Percentiles rank a stretch among this genome's conserved stretches.
These are phyloP conservation scores for Vicia faba DNA, from an alignment of 306 rosid genomes.

Conservation along the genomic window DNA sequence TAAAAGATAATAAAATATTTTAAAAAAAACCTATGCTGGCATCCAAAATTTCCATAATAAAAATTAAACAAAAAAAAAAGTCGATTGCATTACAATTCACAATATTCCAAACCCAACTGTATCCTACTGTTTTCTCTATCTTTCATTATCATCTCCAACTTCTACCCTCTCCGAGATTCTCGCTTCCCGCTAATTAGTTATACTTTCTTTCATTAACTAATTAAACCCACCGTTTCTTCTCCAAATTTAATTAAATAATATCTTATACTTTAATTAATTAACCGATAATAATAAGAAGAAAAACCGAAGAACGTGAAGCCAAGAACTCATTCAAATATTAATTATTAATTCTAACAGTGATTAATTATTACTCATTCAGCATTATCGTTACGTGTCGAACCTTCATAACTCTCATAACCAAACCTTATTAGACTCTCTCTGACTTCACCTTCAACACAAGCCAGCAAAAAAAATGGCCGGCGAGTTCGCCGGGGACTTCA, in stretches of 20 bases:
- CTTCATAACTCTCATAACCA: constrained; percentile 30
- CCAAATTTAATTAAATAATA: neutral
- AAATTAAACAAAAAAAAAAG: neutral
- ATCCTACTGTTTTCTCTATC: constrained; percentile 37
- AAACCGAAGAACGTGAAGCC: constrained; percentile 43
- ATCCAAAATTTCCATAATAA: neutral
- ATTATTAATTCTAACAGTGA: constrained; percentile 10
- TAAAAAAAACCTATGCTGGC: neutral
- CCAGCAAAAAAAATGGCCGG: constrained; percentile 61
- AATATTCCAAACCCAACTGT: constrained; percentile 70
- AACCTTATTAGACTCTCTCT: constrained; percentile 36
- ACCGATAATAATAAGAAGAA: neutral
- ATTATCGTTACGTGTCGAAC: constrained; percentile 35
- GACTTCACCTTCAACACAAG: constrained; percentile 11
- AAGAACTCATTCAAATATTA: constrained; percentile 10
- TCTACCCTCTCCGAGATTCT: constrained; percentile 43
- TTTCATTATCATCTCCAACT: constrained; percentile 10
- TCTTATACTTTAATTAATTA: neutral
- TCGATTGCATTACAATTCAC: constrained; percentile 50
- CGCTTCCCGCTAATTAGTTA: constrained; percentile 33
- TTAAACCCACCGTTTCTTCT: neutral
- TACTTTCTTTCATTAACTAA: neutral
- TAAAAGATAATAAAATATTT: too few relatives aligned
- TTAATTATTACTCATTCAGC: constrained; percentile 28
- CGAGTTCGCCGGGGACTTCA: constrained; percentile 41